Base-by-base conservation (phyloP, 208 protist genomes). In the Leishmania lainsoni region DNA sequence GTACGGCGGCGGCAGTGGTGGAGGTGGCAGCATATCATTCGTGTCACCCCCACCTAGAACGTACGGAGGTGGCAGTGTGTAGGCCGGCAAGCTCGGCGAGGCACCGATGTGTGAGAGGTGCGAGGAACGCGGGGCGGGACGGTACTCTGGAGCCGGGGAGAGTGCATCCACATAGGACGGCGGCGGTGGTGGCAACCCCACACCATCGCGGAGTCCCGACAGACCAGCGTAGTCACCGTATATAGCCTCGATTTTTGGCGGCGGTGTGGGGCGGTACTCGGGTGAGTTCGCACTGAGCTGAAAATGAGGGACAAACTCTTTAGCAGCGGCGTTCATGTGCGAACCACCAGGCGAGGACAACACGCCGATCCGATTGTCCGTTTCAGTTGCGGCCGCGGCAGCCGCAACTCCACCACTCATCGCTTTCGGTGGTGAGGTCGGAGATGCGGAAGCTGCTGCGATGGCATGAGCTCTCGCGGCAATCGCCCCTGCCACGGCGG, bases 301-400 rank as follows among this genome's bases (percentile, higher is more conserved):
- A 66, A 92, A 92, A 69, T 84, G 81, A 17, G 85, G 93, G 10
- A 95, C 85, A 74, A 96, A 96, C 85, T 93, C 91, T 76, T 93
- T 92, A 39, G 93, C 93, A 10, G 87, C 81, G n/a, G 89, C 93
- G 74, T 96, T 96, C 90, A 95, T 95, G 48, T 85, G 79, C 8
- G 89, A 88, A 54, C 85, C 42, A 39, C 83, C 81, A 6, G 82
- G 56, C 32, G 84, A 82, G n/a, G 87, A 74, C 59, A 72, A 39
- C 4, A 78, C 71, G 49, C 76, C 70, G 20, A 61, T 29, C 0
- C 52, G 69, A 35, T 66, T 61, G 17, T 82, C 74, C 52, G 35
- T 68, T 2, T 80, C 75, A 63, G 14, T 16, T 68, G 20, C 26
- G 5, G 52, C 49, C 26, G 52, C 35, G 8, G 73, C 83, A 14